A percentile compares a stretch with the other conserved stretches of the same genome.
These are phyloP conservation scores for Arthrobotrys sphaeroides DNA, from an alignment of 2,329 filamentous ascomycete species.

Conservation along the genomic window DNA sequence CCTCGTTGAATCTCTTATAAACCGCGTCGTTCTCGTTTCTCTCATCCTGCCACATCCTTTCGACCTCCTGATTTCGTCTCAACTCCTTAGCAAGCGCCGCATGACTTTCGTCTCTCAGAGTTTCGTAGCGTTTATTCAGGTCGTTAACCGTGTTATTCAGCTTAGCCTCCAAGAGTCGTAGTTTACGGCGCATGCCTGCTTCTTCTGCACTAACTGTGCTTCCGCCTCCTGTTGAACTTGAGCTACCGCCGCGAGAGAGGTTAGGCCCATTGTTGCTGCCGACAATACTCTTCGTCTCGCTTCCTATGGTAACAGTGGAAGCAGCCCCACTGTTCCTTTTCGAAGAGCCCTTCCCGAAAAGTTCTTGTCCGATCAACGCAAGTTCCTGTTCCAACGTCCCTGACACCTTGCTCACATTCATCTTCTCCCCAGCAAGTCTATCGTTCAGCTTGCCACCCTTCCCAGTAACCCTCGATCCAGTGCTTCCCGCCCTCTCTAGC, in stretches of 20 bases:
- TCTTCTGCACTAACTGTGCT: constrained; percentile 8
- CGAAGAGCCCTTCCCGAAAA: constrained; percentile 3
- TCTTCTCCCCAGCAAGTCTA: constrained; percentile 12
- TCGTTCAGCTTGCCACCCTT: not conserved
- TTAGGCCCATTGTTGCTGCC: not conserved
- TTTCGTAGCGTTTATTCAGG: constrained; percentile 53
- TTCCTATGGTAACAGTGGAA: not conserved
- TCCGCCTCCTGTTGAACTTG: not conserved
- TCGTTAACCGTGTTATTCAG: constrained; percentile 54
- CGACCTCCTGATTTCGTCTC: constrained; percentile 55
- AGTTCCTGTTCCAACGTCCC: constrained; percentile 44
- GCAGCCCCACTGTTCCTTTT: not conserved
- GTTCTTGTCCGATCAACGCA: constrained; percentile 34
- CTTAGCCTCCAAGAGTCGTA: constrained; percentile 41
- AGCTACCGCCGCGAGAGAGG: not conserved
- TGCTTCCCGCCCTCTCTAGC: not conserved
- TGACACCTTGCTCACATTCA: constrained; percentile 27
- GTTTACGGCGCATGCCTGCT: constrained; percentile 28
- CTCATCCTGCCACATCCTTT: constrained; percentile 55
- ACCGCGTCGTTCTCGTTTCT: constrained; percentile 82
- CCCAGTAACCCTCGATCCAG: not conserved
- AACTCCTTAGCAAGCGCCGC: constrained; percentile 55
- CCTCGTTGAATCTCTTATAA: constrained; percentile 91
- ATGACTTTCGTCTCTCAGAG: constrained; percentile 52
- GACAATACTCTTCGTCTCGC: not conserved